A percentile compares a stretch with the other conserved stretches of the same genome.
Evolutionary conservation across 2,329 filamentous ascomycete species (phyloP).

Genomic region (Kalaharituber pfeilii): DNA sequence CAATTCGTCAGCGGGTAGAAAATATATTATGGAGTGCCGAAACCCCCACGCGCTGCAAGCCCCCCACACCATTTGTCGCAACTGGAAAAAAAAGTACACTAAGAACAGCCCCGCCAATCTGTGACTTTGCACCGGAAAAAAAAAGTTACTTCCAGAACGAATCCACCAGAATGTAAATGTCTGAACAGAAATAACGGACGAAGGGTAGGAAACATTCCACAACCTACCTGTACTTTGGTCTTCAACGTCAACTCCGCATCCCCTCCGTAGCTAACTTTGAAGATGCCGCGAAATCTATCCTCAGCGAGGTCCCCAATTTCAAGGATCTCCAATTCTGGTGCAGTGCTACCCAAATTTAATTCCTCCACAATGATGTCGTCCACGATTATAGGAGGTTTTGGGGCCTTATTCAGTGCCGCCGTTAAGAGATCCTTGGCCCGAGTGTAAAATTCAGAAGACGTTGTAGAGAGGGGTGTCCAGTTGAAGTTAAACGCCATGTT

Average conservation of each 20-base stretch:
- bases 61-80: conserved; percentile 3
- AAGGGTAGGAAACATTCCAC: conserved; percentile 13
- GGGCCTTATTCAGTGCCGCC: conserved; percentile 87
- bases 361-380: conserved; percentile 98
- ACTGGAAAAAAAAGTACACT: too few relatives aligned
- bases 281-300: conserved; percentile 91
- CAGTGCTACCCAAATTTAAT: conserved; percentile 85
- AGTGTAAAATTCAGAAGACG: conserved; percentile 76
- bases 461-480: conserved; percentile 97
- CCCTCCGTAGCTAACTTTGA: conserved; percentile 97
- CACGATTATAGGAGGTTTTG: conserved; percentile 96
- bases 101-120: background rate
- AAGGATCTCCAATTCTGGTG: conserved; percentile 86
- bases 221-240: conserved; percentile 73
- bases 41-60: too few relatives aligned
- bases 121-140: background rate
- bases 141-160: conserved; percentile 5
- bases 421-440: conserved; percentile 89
- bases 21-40: too few relatives aligned
- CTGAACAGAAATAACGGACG: background rate
- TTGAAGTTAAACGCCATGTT: conserved; percentile 99
- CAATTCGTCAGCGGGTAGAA: too few relatives aligned
- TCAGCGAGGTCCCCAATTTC: conserved; percentile 96
- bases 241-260: conserved; percentile 91
- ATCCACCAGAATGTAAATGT: conserved; percentile 1